These are phyloP conservation scores for Fraxinus floribunda DNA, from an alignment of 305 asterid species.

Conservation along the genomic window DNA sequence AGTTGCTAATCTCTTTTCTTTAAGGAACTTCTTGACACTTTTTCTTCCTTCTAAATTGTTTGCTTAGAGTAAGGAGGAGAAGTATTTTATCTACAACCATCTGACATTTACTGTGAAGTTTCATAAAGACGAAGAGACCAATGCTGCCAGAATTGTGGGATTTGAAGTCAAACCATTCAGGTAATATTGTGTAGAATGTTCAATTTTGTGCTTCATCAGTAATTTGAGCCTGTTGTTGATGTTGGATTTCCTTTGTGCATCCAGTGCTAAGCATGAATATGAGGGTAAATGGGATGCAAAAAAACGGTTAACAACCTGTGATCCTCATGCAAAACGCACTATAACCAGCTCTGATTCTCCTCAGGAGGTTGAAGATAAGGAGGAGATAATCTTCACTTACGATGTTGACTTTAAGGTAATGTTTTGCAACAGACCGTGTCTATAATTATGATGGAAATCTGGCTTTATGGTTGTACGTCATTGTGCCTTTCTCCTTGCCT, in stretches of 20 bases:
- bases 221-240: neutral
- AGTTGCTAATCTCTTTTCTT: neutral
- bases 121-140: constrained; percentile 26
- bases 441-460: neutral
- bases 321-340: constrained; percentile 28
- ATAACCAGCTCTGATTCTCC: constrained; percentile 29
- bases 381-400: constrained; percentile 34
- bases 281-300: constrained; percentile 29
- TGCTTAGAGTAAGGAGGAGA: constrained; percentile 29
- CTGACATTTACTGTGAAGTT: constrained; percentile 33
- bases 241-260: neutral
- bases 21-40: neutral
- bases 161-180: constrained; percentile 36
- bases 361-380: constrained; percentile 30
- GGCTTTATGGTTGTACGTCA: neutral
- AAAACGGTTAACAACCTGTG: constrained; percentile 30
- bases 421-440: neutral
- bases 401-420: constrained; percentile 37
- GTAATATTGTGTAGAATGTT: neutral
- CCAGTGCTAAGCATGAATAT: constrained; percentile 34
- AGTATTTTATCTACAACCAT: constrained; percentile 34
- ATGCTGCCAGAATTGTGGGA: constrained; percentile 33
- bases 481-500: neutral
- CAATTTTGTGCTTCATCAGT: neutral
- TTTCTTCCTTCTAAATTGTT: neutral